These are phyloP conservation scores for Boletus rubescentipes DNA, from an alignment of 768 basidiomycete genomes.

Conservation along the genomic window DNA sequence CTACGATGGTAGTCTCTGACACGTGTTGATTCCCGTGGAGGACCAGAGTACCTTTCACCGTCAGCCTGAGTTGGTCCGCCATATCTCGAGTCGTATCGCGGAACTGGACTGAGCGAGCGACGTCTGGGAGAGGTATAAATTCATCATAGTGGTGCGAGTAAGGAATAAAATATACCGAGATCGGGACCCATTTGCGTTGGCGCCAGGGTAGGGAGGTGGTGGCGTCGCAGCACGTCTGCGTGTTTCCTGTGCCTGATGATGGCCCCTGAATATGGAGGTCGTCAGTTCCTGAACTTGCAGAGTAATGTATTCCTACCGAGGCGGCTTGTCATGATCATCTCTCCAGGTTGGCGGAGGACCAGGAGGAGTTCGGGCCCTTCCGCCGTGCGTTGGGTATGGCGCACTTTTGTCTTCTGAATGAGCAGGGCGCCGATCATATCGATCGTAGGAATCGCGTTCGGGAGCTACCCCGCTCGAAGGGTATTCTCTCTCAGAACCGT, in stretches of 20 bases:
- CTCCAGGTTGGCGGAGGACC: conserved; percentile 53
- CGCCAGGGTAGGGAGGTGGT: conserved; percentile 50
- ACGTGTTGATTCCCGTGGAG: conserved; percentile 31
- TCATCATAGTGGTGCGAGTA: neutral
- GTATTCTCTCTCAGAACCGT: conserved; percentile 40
- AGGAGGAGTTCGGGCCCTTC: conserved; percentile 53
- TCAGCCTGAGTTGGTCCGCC: conserved; percentile 40
- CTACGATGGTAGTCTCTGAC: conserved; percentile 43
- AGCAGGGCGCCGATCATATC: conserved; percentile 52
- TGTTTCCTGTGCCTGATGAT: conserved; percentile 26
- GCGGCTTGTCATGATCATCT: conserved; percentile 64
- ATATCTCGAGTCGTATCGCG: conserved; percentile 54
- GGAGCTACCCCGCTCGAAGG: conserved; percentile 42
- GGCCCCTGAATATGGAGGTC: conserved; percentile 4
- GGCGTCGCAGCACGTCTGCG: conserved; percentile 55
- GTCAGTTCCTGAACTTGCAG: neutral
- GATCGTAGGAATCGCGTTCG: conserved; percentile 57
- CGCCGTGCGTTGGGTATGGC: conserved; percentile 45
- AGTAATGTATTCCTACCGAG: conserved; percentile 44
- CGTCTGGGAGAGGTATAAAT: conserved; percentile 42
- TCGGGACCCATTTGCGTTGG: conserved; percentile 41
- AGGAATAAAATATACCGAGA: conserved; percentile 35
- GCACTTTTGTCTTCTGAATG: conserved; percentile 43
- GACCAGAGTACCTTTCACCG: conserved; percentile 51
- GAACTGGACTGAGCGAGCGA: conserved; percentile 68